Base-by-base conservation (phyloP, 2,329 filamentous ascomycete genomes). In the Hymenoscyphus infarciens region DNA sequence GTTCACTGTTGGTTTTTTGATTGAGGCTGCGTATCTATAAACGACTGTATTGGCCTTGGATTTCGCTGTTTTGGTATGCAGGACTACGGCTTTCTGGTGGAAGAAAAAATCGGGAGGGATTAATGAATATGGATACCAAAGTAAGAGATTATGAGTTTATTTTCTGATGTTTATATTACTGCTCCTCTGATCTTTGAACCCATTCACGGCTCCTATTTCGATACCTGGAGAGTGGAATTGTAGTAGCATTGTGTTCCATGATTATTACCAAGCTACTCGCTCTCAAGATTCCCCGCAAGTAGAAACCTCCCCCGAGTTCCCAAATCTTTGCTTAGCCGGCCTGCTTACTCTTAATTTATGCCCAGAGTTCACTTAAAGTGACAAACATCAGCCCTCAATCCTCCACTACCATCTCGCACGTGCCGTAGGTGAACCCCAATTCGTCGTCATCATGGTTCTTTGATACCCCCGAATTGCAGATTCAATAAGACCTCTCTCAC, bases 1-100 rank as follows among this genome's bases (percentile, higher is more conserved):
- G 59, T 52, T 61, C 42, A 52, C 45, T 5, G 45, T 52, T 52
- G 57, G 57, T 31, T 59, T 59, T 27, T 49, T 59, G 38, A 31
- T 59, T 31, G 57, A 59, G 29, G 57, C 57, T 13, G 29, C 57
- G 11, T 59, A 59, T 52, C 25, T 59, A 7, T 59, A 59, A 49
- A 25, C 15, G 2, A 16, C n/a, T 13, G 29, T 6, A 29, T 54
- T 13, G 13, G 35, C 13, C 35, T 38, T 15, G 35, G 13, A 38
- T 16, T 38, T 11, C 13, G 11, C 5, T 25, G 10, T 52, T 13
- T 25, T 25, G 19, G 25, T 27, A 25, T 25, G 45, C 25, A 22
- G 45, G 19, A 25, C 11, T 4, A 25, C 10, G 3, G n/a, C 11
- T 22, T 13, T 52, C 35, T 38, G 35, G 35, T 52, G 19, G 8